Evolutionary conservation across 2,329 filamentous ascomycete genomes (phyloP).

Genomic region (Acrodontium crateriforme): DNA sequence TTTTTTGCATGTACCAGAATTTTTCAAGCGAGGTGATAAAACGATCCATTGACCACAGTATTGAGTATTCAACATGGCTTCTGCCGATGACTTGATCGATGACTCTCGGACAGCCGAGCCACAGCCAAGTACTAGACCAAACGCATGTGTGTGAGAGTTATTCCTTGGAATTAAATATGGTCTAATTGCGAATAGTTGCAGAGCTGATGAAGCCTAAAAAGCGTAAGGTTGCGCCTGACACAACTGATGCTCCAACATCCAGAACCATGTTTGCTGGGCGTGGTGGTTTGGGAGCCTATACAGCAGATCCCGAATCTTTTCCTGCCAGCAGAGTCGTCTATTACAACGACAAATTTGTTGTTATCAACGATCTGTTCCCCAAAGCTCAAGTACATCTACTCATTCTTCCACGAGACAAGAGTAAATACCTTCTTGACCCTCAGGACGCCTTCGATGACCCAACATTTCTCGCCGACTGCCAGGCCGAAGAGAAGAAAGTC

Average conservation of each 20-base stretch:
- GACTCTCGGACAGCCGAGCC: too few relatives aligned
- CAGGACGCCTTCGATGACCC: conserved; percentile 61
- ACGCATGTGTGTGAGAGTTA: too few relatives aligned
- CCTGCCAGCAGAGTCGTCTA: conserved; percentile 48
- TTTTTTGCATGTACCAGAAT: too few relatives aligned
- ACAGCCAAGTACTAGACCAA: too few relatives aligned
- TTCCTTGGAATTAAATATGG: too few relatives aligned
- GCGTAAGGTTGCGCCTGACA: conserved; percentile 17
- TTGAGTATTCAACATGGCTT: too few relatives aligned
- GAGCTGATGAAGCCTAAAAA: conserved; percentile 33
- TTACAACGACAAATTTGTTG: conserved; percentile 54
- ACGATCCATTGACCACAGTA: too few relatives aligned
- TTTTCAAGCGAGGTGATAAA: too few relatives aligned
- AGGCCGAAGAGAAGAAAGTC: conserved; percentile 46
- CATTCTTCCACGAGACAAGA: conserved; percentile 60
- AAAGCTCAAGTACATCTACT: conserved; percentile 78
- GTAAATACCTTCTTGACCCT: conserved; percentile 53
- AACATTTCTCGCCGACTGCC: conserved; percentile 52
- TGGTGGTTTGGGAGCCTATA: conserved; percentile 54
- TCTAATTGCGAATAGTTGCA: too few relatives aligned
- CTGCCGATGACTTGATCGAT: too few relatives aligned
- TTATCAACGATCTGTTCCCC: conserved; percentile 71
- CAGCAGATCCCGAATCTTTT: conserved; percentile 46
- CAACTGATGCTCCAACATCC: conserved; percentile 15
- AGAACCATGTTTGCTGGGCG: conserved; percentile 33